Evolutionary conservation across 2,329 filamentous ascomycete genomes (phyloP), one percentile per base, ranked within the genome.

Genomic region (Monilinia aucupariae): DNA sequence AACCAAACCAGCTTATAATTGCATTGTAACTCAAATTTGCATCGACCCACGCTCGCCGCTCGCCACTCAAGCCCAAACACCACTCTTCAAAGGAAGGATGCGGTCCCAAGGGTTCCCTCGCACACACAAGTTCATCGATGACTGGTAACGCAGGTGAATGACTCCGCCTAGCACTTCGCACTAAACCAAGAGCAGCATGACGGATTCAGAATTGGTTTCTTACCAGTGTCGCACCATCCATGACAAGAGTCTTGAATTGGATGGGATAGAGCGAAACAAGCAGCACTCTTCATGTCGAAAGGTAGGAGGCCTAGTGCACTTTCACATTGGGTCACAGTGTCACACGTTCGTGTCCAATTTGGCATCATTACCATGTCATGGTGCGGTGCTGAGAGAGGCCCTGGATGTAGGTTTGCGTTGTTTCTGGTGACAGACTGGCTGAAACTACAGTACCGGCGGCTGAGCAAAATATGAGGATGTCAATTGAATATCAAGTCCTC

Each of bases 261-360:
- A 17, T 56, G 20, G 20, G 25, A 30, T 45, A n/a, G n/a, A n/a
- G 54, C n/a, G 20, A 30, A 56, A 12, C 54, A 47, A 47, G 41
- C 64, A 62, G 53, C 55, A 58, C 34, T 58, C 41, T 43, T 30
- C n/a, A 62, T 25, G n/a, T 39, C 45, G 20, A 62, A 62, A 50
- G 37, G 32, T 37, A 17, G 51, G 13, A 47, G 48, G n/a, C 22
- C 39, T 58, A 22, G 32, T 62, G 52, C 30, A 12, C n/a, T 47
- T 34, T 45, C 45, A 51, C 34, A 51, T 37, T 55, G 25, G 37
- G 34, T 25, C 50, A 45, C 50, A 43, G 20, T 37, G 34, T 25
- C 50, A 37, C 50, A 43, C 22, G 27, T 41, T 62, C 67, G 66
- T 67, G 63, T 67, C 67, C 67, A 67, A 64, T 66, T 66, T 68